phyloP scores from a whole-genome alignment of 202 grass and related monocot genomes.

The Carex sylvatica region DNA sequence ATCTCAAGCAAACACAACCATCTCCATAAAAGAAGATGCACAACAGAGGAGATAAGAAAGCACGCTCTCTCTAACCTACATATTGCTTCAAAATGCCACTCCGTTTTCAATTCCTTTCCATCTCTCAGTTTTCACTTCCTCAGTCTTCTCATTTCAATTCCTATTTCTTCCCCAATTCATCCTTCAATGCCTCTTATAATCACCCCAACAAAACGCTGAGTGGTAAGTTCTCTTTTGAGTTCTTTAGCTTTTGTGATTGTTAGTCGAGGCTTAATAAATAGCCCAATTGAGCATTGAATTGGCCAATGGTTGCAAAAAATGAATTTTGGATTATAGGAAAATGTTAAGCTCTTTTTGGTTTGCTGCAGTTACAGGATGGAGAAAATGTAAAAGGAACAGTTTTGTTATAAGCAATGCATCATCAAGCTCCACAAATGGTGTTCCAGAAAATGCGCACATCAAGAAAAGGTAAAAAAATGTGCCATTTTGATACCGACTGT shows the following conservation, averaged over 20 bases:
- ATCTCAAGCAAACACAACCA: not conserved
- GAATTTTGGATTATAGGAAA: not conserved
- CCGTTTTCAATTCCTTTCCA: not conserved
- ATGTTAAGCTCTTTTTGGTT: not conserved
- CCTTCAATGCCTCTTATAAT: not conserved
- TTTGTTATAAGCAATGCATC: slow-evolving; percentile 26
- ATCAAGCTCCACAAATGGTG: slow-evolving; percentile 41
- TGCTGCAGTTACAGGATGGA: not conserved
- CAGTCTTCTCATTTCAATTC: not conserved
- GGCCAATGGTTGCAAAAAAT: not conserved
- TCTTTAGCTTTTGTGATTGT: not conserved
- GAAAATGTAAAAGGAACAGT: slow-evolving; percentile 25
- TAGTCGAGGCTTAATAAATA: not conserved
- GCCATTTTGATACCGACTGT: not conserved
- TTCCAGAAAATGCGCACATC: slow-evolving; percentile 27
- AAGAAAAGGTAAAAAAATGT: slow-evolving; percentile 55
- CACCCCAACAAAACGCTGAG: not conserved
- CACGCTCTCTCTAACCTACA: not conserved
- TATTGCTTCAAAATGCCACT: slow-evolving; percentile 16
- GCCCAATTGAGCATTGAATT: not conserved
- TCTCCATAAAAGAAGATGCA: slow-evolving; percentile 4
- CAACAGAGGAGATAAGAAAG: not conserved
- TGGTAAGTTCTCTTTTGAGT: slow-evolving; percentile 24
- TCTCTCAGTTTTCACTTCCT: slow-evolving; percentile 10
- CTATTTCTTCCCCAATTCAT: not conserved